phyloP scores from a whole-genome alignment of 805 yeast species.

The Cyberlindnera sargentensis region DNA sequence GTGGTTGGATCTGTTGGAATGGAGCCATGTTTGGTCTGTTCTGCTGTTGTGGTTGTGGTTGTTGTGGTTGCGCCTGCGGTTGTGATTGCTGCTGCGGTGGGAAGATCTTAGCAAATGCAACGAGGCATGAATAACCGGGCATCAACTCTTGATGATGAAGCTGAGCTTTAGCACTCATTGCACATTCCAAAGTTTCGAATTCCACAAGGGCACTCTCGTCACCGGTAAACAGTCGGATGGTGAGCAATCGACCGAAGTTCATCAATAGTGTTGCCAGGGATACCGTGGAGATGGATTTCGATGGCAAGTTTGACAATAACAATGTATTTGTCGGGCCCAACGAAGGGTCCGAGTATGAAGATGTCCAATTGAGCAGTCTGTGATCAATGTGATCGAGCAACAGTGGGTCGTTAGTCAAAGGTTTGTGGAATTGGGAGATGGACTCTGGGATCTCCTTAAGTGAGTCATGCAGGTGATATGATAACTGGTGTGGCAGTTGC shows the following conservation, averaged over 20 bases:
- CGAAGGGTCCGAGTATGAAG: constrained; percentile 62
- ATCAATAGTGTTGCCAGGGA: constrained; percentile 55
- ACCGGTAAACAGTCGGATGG: constrained; percentile 52
- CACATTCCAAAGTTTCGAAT: constrained; percentile 63
- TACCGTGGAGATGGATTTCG: constrained; percentile 39
- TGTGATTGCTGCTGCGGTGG: constrained; percentile 23
- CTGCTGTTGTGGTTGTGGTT: constrained; percentile 1
- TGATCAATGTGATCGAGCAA: constrained; percentile 56
- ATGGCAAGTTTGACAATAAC: constrained; percentile 75
- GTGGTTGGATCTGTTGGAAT: constrained; percentile 4
- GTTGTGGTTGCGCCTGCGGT: constrained; percentile 2
- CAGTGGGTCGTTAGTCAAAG: constrained; percentile 22
- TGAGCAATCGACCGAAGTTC: constrained; percentile 53
- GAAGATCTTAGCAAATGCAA: constrained; percentile 76
- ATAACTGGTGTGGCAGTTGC: too few species aligned
- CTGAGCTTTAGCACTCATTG: constrained; percentile 70
- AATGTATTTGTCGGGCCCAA: constrained; percentile 73
- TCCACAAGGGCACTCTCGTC: constrained; percentile 57
- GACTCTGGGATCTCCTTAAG: constrained; percentile 10
- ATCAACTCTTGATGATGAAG: constrained; percentile 78
- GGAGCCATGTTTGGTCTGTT: constrained; percentile 5
- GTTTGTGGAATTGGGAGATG: constrained; percentile 6
- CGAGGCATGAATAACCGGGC: constrained; percentile 69
- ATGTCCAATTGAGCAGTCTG: constrained; percentile 51
- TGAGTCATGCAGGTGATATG: constrained; percentile 1